Evolutionary conservation across 176 grass and related monocot genomes (phyloP).

Genomic region (Pontederia paniculata): DNA sequence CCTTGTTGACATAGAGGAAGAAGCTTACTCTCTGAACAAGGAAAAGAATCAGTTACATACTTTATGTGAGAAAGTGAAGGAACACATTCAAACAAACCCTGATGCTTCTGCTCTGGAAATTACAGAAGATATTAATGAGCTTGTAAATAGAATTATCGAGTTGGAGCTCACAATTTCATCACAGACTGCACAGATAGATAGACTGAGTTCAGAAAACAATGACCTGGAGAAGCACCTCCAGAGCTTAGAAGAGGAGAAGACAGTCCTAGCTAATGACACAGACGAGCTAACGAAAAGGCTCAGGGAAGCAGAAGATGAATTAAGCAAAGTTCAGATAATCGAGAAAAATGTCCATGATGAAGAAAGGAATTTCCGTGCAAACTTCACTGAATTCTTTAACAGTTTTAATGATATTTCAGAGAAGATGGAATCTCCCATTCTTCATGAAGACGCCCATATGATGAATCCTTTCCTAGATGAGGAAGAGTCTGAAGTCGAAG

Average conservation of each 20-base stretch:
- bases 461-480: constrained; percentile 8
- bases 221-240: constrained; percentile 41
- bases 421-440: constrained; percentile 29
- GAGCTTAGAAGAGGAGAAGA: constrained; percentile 46
- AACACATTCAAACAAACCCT: constrained; percentile 52
- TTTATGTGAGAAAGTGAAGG: constrained; percentile 51
- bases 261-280: constrained; percentile 8
- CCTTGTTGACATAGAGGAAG: constrained; percentile 17
- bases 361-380: constrained; percentile 39
- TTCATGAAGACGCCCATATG: constrained; percentile 15
- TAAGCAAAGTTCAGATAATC: constrained; percentile 42
- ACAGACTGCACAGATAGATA: constrained; percentile 60
- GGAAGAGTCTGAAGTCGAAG: constrained; percentile 8
- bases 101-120: constrained; percentile 52
- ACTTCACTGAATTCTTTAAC: constrained; percentile 43
- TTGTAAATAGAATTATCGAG: constrained; percentile 67
- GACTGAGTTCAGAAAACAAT: constrained; percentile 44
- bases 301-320: constrained; percentile 46
- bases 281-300: constrained; percentile 35
- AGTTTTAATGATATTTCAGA: constrained; percentile 47
- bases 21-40: constrained; percentile 28
- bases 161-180: constrained; percentile 83
- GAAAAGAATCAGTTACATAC: constrained; percentile 31
- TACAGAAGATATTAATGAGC: constrained; percentile 69
- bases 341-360: constrained; percentile 50